Base-by-base conservation (phyloP, 768 basidiomycete species). In the Suillus variegatus region DNA sequence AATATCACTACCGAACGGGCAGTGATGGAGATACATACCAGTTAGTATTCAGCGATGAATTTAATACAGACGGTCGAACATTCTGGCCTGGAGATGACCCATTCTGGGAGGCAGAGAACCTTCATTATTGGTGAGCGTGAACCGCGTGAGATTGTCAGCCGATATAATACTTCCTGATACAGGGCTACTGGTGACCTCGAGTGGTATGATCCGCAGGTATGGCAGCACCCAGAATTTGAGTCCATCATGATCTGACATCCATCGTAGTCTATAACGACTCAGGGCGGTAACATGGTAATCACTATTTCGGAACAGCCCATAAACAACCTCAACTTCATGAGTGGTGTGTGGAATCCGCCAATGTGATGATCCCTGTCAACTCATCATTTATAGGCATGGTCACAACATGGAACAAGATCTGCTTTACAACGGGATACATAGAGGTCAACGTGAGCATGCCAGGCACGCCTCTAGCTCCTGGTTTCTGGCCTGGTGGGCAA, bases 401-500 rank as follows among this genome's bases (percentile, higher is more conserved):
- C 12, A 88, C 91, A 69, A 85, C 88, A 14, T 97, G 96, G 95
- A 97, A 97, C 78, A 94, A 97, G 78, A 78, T 97, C 63, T 99
- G 96, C 79, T 97, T 95, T 78, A 96, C 89, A 18, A 94, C 94
- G 0, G 95, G 94, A 2, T 95, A 95, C 73, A 81, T 98, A 64
- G 97, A 97, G 78, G 86, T 90, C 3, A 85, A 82, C n/a, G 70
- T 94, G 22, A 92, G 90, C 73, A 74, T 94, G 69, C 92, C 93
- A 20, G 93, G 92, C 6, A 76, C 80, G 13, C 79, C 84, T 1
- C 68, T 72, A 47, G 81, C 83, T 18, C 85, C 90, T 13, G 95
- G 95, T 7, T 82, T 93, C 66, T 97, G 95, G 96, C 95, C 97
- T 63, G 95, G 89, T 83, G 28, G 3, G 41, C 36, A 7, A 72